Percentiles rank a stretch among this genome's conserved stretches.
phyloP scores from a whole-genome alignment of 768 basidiomycete genomes.

The Tylopilus plumbeoviolaceoides region DNA sequence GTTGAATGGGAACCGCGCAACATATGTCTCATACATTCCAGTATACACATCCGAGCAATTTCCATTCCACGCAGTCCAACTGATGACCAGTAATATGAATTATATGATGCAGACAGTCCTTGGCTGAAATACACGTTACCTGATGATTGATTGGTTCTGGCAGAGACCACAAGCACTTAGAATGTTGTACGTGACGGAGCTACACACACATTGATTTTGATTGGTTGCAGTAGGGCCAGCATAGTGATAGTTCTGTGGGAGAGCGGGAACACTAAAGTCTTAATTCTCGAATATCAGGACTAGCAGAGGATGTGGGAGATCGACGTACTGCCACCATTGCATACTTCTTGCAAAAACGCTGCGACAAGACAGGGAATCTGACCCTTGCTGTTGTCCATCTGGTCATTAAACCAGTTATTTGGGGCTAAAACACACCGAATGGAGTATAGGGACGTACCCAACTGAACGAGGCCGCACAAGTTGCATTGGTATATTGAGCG shows the following conservation, averaged over 20 bases:
- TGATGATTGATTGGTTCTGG: constrained; percentile 41
- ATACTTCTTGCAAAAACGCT: constrained; percentile 41
- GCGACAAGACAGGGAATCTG: constrained; percentile 46
- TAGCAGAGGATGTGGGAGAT: constrained; percentile 3
- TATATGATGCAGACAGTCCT: not conserved
- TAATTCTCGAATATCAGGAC: constrained; percentile 1
- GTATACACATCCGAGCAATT: constrained; percentile 42
- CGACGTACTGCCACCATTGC: constrained; percentile 39
- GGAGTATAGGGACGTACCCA: constrained; percentile 23
- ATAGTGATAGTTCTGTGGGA: constrained; percentile 32
- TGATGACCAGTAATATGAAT: constrained; percentile 15
- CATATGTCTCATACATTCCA: constrained; percentile 15
- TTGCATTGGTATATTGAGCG: constrained; percentile 23
- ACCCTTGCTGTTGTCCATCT: constrained; percentile 40
- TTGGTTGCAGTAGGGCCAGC: constrained; percentile 30
- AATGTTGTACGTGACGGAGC: constrained; percentile 50
- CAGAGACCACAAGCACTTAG: constrained; percentile 57
- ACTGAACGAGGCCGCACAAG: constrained; percentile 18
- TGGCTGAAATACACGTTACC: constrained; percentile 22
- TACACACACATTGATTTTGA: constrained; percentile 46
- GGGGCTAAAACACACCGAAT: not conserved
- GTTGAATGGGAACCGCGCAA: not conserved
- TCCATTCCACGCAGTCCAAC: constrained; percentile 48
- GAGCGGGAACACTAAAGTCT: constrained; percentile 38
- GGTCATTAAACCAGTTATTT: not conserved